Evolutionary conservation across 2,329 filamentous ascomycete genomes (phyloP).

Genomic region (Xylaria sp.): DNA sequence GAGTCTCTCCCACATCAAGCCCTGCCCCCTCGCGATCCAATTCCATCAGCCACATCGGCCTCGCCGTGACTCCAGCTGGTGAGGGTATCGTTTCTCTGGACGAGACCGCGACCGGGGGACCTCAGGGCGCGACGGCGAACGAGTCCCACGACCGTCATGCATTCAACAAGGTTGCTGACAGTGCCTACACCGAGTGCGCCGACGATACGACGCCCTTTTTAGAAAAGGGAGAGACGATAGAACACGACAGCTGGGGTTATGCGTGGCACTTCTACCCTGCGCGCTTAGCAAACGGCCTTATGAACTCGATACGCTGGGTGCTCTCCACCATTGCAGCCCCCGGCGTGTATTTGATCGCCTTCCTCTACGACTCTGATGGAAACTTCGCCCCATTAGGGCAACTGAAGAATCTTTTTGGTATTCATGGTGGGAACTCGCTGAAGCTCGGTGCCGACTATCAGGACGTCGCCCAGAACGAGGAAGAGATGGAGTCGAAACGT

Average conservation of each 20-base stretch:
- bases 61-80: conserved; percentile 40
- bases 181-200: conserved; percentile 28
- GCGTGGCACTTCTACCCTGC: conserved; percentile 58
- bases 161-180: conserved; percentile 30
- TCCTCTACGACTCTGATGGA: conserved; percentile 75
- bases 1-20: conserved; percentile 61
- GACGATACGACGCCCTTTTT: conserved; percentile 70
- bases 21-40: conserved; percentile 55
- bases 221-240: conserved; percentile 33
- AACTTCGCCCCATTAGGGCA: conserved; percentile 73
- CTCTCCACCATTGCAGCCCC: conserved; percentile 74
- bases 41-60: conserved; percentile 50
- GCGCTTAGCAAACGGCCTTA: conserved; percentile 64
- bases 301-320: conserved; percentile 72
- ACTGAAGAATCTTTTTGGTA: conserved; percentile 58
- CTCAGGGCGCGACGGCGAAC: conserved; percentile 25
- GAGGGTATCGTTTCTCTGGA: conserved; percentile 30
- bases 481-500: conserved; percentile 28
- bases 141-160: conserved; percentile 35
- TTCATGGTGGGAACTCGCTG: conserved; percentile 38
- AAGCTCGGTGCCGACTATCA: conserved; percentile 45
- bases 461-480: conserved; percentile 28
- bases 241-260: conserved; percentile 35
- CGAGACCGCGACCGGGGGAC: conserved; percentile 29
- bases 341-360: conserved; percentile 74